These are phyloP conservation scores for Epichloe festucae DNA, from an alignment of 2,329 filamentous ascomycete genomes.

Conservation along the genomic window DNA sequence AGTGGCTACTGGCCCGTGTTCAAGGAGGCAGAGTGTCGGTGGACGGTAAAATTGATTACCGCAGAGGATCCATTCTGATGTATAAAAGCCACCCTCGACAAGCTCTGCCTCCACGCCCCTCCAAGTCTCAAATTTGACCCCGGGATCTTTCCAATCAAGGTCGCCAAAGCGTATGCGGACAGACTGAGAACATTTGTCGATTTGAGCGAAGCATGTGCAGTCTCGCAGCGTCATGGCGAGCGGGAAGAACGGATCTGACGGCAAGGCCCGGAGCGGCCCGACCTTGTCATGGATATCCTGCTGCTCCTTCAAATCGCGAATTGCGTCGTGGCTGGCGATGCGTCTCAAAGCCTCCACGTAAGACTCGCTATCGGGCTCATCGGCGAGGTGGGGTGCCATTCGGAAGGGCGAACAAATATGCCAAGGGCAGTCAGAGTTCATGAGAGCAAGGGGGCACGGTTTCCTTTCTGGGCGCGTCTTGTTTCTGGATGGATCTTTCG, in stretches of 20 bases:
- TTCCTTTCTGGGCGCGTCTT: constrained; percentile 24
- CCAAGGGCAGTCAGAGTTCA: constrained; percentile 33
- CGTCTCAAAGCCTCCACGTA: constrained; percentile 13
- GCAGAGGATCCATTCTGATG: constrained; percentile 25
- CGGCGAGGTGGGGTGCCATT: constrained; percentile 22
- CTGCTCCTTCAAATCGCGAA: constrained; percentile 20
- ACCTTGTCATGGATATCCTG: constrained; percentile 30
- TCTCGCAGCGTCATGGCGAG: constrained; percentile 72
- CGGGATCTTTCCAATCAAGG: constrained; percentile 61
- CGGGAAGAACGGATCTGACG: constrained; percentile 36
- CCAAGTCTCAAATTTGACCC: constrained; percentile 59
- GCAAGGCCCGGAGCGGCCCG: constrained; percentile 29
- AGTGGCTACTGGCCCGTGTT: background rate
- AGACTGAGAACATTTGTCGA: constrained; percentile 24
- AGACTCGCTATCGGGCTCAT: constrained; percentile 17
- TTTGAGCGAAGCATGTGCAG: constrained; percentile 60
- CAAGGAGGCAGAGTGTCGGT: constrained; percentile 21
- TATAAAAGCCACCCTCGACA: constrained; percentile 58
- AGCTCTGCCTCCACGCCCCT: constrained; percentile 46
- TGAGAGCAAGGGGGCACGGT: constrained; percentile 55
- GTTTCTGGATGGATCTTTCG: constrained; percentile 20
- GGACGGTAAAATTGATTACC: constrained; percentile 20
- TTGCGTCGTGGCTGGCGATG: constrained; percentile 22
- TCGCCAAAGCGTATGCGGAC: constrained; percentile 56
- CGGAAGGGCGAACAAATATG: constrained; percentile 30